phyloP scores from a whole-genome alignment of 176 grass and related monocot species.

The Cenchrus fungigraminus region DNA sequence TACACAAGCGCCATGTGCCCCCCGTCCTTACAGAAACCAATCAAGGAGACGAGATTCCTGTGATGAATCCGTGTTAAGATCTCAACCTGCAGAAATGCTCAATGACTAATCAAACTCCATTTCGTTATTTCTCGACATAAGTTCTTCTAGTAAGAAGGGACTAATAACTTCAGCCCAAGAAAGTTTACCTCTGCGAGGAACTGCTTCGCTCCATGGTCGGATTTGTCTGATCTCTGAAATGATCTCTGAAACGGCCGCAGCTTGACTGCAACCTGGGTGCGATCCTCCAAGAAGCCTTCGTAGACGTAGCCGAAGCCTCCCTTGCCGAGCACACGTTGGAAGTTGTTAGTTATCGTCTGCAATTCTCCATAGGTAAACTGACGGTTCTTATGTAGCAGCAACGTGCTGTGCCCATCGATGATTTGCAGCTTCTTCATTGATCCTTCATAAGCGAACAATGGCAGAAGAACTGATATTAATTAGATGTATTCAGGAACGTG shows the following conservation, averaged over 20 bases:
- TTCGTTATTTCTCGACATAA: too few species aligned
- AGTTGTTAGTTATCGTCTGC: too few species aligned
- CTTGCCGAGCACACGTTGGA: too few species aligned
- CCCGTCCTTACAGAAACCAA: slow-evolving; percentile 73
- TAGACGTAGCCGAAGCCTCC: too few species aligned
- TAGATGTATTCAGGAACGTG: too few species aligned
- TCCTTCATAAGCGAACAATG: background rate
- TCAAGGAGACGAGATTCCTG: slow-evolving; percentile 57
- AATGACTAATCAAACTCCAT: background rate
- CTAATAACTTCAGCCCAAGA: too few species aligned
- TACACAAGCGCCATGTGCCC: slow-evolving; percentile 57
- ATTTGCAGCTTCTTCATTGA: slow-evolving; percentile 23
- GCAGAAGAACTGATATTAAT: too few species aligned
- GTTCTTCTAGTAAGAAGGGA: background rate
- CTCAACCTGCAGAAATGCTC: background rate
- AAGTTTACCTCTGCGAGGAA: slow-evolving; percentile 57
- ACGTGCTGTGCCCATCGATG: background rate
- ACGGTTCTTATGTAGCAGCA: slow-evolving; percentile 49
- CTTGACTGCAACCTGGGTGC: slow-evolving; percentile 30
- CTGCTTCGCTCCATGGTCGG: slow-evolving; percentile 50
- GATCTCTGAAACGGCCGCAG: background rate
- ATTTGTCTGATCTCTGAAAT: background rate
- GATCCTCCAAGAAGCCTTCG: too few species aligned
- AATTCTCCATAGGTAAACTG: slow-evolving; percentile 47
- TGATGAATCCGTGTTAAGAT: slow-evolving; percentile 65